Percentiles rank a stretch among this genome's conserved stretches.
Evolutionary conservation across 2,329 filamentous ascomycete genomes (phyloP).

Genomic region (Fusarium sambucinum): DNA sequence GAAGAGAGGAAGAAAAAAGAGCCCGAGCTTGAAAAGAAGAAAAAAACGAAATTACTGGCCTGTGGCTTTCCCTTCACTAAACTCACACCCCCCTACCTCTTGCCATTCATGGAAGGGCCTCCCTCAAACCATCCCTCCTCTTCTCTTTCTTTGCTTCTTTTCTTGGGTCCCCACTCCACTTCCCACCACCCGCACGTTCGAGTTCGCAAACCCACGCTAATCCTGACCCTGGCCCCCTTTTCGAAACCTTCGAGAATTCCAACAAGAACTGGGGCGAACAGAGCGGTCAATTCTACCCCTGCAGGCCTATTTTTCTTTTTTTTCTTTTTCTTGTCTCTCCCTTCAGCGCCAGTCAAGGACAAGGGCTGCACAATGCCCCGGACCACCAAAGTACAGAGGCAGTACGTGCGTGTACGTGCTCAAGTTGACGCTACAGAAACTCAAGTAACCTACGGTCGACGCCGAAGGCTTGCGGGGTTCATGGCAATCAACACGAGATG

Average conservation of each 20-base stretch:
- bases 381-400: not conserved
- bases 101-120: not conserved
- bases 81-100: slow-evolving; percentile 15
- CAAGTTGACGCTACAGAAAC: slow-evolving; percentile 19
- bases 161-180: slow-evolving; percentile 8
- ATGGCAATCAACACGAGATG: slow-evolving; percentile 50
- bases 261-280: slow-evolving; percentile 47
- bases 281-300: slow-evolving; percentile 47
- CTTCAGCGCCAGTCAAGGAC: slow-evolving; percentile 39
- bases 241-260: slow-evolving; percentile 51
- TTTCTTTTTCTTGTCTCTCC: slow-evolving; percentile 22
- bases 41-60: slow-evolving; percentile 35
- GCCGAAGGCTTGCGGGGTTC: slow-evolving; percentile 47
- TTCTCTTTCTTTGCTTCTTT: slow-evolving; percentile 1
- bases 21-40: not conserved
- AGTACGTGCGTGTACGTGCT: slow-evolving; percentile 15
- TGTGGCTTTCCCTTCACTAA: slow-evolving; percentile 6
- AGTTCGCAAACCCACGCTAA: slow-evolving; percentile 43
- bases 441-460: slow-evolving; percentile 37
- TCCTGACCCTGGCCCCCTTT: slow-evolving; percentile 46
- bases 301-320: not conserved
- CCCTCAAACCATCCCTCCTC: slow-evolving; percentile 12
- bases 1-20: not conserved
- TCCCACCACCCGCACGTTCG: slow-evolving; percentile 36
- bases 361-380: slow-evolving; percentile 38